Percentiles rank a stretch among this genome's conserved stretches.
Evolutionary conservation across 2,329 filamentous ascomycete species (phyloP).

Genomic region (Clonostachys chloroleuca): DNA sequence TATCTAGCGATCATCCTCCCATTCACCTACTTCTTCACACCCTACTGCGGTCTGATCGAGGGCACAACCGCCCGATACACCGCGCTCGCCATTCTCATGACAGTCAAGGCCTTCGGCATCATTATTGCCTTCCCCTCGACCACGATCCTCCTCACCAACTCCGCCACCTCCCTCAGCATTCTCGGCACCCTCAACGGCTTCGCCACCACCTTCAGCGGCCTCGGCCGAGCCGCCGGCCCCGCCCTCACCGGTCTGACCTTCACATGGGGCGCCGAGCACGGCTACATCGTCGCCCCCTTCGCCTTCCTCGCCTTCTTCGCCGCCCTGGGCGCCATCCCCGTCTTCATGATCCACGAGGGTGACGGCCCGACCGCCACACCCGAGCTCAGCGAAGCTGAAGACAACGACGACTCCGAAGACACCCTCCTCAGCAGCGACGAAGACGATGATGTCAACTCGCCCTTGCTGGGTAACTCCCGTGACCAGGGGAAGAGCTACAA

Average conservation of each 20-base stretch:
- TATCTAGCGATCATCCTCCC: constrained; percentile 63
- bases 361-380: constrained; percentile 49
- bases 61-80: constrained; percentile 44
- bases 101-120: constrained; percentile 68
- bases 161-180: constrained; percentile 35
- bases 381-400: constrained; percentile 25
- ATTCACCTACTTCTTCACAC: constrained; percentile 73
- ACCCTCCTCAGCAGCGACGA: not conserved
- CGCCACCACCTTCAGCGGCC: constrained; percentile 74
- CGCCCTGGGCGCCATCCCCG: constrained; percentile 62
- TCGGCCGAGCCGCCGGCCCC: constrained; percentile 78
- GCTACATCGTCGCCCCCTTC: constrained; percentile 77
- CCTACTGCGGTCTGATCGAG: constrained; percentile 68
- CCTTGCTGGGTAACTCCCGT: constrained; percentile 9
- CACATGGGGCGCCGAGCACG: constrained; percentile 68
- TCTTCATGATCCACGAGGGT: constrained; percentile 70
- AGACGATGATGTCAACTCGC: constrained; percentile 4
- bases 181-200: constrained; percentile 90
- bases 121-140: constrained; percentile 88
- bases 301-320: constrained; percentile 69
- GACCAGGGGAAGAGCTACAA: not conserved
- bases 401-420: constrained; percentile 7
- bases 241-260: constrained; percentile 70
- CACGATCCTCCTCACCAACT: constrained; percentile 60
- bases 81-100: constrained; percentile 63